Percentiles rank a stretch among this genome's conserved stretches.
Evolutionary conservation across 352 stramenopile genomes (phyloP).

Genomic region (Phytophthora pseudosyringae): DNA sequence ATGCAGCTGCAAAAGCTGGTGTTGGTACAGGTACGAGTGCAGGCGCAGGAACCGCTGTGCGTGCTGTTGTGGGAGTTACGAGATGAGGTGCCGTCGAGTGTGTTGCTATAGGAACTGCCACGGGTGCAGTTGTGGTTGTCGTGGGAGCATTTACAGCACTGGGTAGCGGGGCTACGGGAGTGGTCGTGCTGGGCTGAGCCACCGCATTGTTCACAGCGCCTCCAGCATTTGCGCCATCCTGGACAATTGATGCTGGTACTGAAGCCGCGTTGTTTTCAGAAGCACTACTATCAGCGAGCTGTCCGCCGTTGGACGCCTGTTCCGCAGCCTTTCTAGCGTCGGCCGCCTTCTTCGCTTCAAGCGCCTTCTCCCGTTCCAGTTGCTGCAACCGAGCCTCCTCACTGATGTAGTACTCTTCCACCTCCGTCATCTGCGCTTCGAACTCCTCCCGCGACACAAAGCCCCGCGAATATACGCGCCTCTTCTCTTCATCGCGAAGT

Average conservation of each 20-base stretch:
- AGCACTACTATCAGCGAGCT: background rate
- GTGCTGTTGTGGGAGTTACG: background rate
- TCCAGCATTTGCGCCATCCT: conserved; percentile 3
- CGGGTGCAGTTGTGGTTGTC: background rate
- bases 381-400: conserved; percentile 46
- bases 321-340: conserved; percentile 28
- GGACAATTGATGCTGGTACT: conserved; percentile 3
- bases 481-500: conserved; percentile 49
- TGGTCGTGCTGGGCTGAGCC: background rate
- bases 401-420: conserved; percentile 41
- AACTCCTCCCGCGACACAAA: conserved; percentile 69
- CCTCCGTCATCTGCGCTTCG: conserved; percentile 38
- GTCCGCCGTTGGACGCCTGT: conserved; percentile 1
- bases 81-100: background rate
- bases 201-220: background rate
- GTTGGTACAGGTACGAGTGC: background rate
- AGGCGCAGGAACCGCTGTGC: background rate
- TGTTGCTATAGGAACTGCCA: background rate
- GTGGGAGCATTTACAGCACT: background rate
- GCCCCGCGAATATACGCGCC: conserved; percentile 53
- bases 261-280: conserved; percentile 5
- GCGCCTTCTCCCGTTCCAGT: conserved; percentile 29
- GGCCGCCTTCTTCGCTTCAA: conserved; percentile 35
- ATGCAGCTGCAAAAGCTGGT: conserved; percentile 3
- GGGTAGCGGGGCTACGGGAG: background rate